Conservation (phyloP, 2,329 filamentous ascomycete species). For the Cytospora piceae region DNA sequence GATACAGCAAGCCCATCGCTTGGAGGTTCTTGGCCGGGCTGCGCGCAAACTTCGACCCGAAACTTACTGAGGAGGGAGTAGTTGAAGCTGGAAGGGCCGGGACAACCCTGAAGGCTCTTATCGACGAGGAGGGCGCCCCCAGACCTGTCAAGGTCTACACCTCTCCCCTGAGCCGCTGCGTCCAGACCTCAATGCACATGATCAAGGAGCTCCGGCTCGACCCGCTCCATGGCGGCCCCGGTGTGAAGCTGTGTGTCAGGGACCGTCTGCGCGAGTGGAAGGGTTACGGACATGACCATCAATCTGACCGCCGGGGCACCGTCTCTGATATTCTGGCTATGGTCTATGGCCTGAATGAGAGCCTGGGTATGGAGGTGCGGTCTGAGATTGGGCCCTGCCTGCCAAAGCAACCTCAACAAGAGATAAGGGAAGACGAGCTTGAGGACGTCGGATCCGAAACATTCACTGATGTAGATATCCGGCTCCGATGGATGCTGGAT, state of each 20-base stretch:
- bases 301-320: constrained; percentile 17
- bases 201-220: constrained; percentile 6
- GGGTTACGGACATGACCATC: constrained; percentile 25
- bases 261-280: constrained; percentile 30
- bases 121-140: neutral
- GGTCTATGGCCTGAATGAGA: neutral
- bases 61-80: constrained; percentile 1
- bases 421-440: constrained; percentile 6
- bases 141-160: constrained; percentile 14
- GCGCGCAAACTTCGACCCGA: constrained; percentile 18
- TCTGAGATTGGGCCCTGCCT: neutral
- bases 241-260: constrained; percentile 13
- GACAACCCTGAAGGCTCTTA: neutral
- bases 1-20: constrained; percentile 17
- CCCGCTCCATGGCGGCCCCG: neutral
- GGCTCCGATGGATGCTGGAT: constrained; percentile 24
- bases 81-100: constrained; percentile 2
- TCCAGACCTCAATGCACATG: constrained; percentile 23
- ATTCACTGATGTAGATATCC: constrained; percentile 26
- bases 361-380: neutral
- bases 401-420: neutral
- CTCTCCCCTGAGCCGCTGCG: constrained; percentile 25
- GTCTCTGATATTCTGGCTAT: neutral
- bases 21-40: constrained; percentile 24
- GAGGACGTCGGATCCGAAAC: constrained; percentile 12